These are phyloP conservation scores for Phytophthora meadii DNA, from an alignment of 352 stramenopile genomes.

Conservation along the genomic window DNA sequence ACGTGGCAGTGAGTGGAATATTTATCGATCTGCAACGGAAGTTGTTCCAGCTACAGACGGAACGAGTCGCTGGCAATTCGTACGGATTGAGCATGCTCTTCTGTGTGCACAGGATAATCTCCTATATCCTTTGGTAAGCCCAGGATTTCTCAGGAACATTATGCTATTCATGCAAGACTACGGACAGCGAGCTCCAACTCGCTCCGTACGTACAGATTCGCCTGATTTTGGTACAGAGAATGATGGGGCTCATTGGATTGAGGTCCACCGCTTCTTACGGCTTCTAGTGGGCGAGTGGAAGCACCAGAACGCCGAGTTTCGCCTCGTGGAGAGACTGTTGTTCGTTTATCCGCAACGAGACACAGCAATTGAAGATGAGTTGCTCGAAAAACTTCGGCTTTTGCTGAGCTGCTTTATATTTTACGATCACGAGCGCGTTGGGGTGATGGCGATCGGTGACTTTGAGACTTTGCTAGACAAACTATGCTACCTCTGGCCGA, in stretches of 20 bases:
- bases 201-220: slow-evolving; percentile 12
- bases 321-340: slow-evolving; percentile 50
- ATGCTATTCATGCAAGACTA: slow-evolving; percentile 63
- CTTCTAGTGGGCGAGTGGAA: slow-evolving; percentile 78
- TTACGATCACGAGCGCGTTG: slow-evolving; percentile 69
- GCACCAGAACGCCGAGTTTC: slow-evolving; percentile 67
- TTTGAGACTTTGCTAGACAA: slow-evolving; percentile 64
- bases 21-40: slow-evolving; percentile 6
- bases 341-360: slow-evolving; percentile 48
- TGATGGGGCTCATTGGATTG: slow-evolving; percentile 45
- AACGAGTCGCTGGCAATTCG: slow-evolving; percentile 69
- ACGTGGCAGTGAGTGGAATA: slow-evolving; percentile 7
- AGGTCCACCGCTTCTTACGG: slow-evolving; percentile 70
- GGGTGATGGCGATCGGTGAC: slow-evolving; percentile 51
- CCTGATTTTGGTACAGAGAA: slow-evolving; percentile 7
- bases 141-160: slow-evolving; percentile 64
- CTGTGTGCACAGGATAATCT: slow-evolving; percentile 77
- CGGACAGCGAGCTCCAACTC: slow-evolving; percentile 40
- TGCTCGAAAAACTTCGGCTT: slow-evolving; percentile 65
- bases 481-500: slow-evolving; percentile 71
- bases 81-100: slow-evolving; percentile 53
- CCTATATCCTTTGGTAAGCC: slow-evolving; percentile 73
- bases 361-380: slow-evolving; percentile 15
- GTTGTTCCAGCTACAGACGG: slow-evolving; percentile 20
- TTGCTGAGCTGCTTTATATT: slow-evolving; percentile 80